Conservation (phyloP, 2,329 filamentous ascomycete genomes). For the Clonostachys byssicola region DNA sequence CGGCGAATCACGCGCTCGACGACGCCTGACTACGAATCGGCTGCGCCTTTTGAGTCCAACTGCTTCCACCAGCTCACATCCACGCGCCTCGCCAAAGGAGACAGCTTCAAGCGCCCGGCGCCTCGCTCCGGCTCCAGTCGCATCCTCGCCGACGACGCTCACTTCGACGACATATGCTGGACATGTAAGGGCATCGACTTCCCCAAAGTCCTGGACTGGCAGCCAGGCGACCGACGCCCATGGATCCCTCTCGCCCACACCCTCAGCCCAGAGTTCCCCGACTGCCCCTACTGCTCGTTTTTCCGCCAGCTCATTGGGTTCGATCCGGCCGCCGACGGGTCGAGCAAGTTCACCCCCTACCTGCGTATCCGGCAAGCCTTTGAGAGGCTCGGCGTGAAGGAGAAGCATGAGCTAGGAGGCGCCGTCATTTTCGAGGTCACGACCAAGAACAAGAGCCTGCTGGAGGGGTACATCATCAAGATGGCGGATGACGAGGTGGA, state of each 20-base stretch:
- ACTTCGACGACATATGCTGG: constrained; percentile 12
- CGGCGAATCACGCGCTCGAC: background rate
- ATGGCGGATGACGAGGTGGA: constrained; percentile 14
- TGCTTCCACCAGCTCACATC: constrained; percentile 25
- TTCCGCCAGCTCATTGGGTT: constrained; percentile 26
- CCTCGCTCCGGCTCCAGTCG: background rate
- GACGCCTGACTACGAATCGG: background rate
- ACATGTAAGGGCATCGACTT: constrained; percentile 28
- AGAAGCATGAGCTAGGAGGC: constrained; percentile 27
- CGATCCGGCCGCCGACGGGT: constrained; percentile 9
- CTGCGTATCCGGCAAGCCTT: constrained; percentile 30
- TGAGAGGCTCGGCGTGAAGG: constrained; percentile 26
- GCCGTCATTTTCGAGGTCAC: constrained; percentile 28
- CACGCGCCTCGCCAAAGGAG: constrained; percentile 7
- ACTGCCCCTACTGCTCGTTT: constrained; percentile 31
- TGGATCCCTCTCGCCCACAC: constrained; percentile 27
- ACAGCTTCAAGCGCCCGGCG: background rate
- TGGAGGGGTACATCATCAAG: constrained; percentile 28
- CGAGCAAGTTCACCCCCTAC: constrained; percentile 29
- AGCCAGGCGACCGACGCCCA: constrained; percentile 23
- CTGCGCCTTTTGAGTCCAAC: constrained; percentile 4
- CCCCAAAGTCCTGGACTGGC: constrained; percentile 25
- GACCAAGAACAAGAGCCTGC: constrained; percentile 25
- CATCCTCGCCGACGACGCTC: constrained; percentile 1
- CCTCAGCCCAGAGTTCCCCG: background rate